Percentiles rank a stretch among this genome's conserved stretches.
These are phyloP conservation scores for Leishmania tropica DNA, from an alignment of 208 protist genomes.

Conservation along the genomic window DNA sequence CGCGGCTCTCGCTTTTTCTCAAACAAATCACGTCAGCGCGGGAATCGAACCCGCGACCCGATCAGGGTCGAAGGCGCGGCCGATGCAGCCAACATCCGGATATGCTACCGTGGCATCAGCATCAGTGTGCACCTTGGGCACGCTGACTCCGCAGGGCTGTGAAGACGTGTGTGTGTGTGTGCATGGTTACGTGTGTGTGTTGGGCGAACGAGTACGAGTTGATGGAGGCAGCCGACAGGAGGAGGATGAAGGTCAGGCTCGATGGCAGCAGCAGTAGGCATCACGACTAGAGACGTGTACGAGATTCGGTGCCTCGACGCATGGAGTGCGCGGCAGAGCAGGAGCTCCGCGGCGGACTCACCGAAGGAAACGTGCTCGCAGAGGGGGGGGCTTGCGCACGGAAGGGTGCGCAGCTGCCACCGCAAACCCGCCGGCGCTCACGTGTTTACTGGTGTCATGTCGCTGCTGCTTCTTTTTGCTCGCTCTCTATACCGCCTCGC, in stretches of 20 bases:
- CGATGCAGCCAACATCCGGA: neutral
- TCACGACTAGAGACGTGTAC: neutral
- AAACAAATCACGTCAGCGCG: neutral
- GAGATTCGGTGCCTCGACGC: neutral
- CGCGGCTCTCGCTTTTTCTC: conserved; percentile 59
- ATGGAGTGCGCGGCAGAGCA: neutral
- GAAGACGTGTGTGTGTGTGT: neutral
- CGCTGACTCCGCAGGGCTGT: neutral
- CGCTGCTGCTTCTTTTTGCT: neutral
- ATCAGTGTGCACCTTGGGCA: neutral
- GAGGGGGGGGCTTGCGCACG: neutral
- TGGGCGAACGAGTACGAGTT: neutral
- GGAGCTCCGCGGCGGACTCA: neutral
- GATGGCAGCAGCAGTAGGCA: neutral
- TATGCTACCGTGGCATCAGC: neutral
- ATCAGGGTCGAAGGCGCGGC: neutral
- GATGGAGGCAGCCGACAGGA: neutral
- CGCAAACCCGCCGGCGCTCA: neutral
- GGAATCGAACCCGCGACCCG: conserved; percentile 38
- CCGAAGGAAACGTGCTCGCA: no score
- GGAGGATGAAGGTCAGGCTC: no score
- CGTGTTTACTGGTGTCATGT: neutral
- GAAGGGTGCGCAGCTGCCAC: neutral
- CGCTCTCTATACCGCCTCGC: neutral
- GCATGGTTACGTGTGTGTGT: neutral